Evolutionary conservation across 192 early-diverging fungal genomes (phyloP).

Genomic region (Chytriomyces sp.): DNA sequence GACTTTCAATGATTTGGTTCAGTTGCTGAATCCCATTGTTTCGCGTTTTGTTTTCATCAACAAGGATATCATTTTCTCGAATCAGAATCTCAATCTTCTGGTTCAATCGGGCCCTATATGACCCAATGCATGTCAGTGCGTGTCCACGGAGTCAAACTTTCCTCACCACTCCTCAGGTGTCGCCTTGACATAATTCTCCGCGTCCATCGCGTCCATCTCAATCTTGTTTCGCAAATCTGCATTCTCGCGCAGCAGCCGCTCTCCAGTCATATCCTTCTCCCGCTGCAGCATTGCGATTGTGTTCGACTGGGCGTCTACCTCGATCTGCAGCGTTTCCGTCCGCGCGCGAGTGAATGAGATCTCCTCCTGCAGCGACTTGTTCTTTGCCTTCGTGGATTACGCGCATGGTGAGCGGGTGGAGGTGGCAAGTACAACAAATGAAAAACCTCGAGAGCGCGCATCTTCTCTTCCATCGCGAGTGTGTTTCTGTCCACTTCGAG

Average conservation of each 20-base stretch:
- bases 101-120: slow-evolving; percentile 12
- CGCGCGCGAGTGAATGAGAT: not conserved
- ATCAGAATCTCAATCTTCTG: slow-evolving; percentile 37
- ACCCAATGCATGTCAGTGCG: not conserved
- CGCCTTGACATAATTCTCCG: not conserved
- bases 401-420: too few relatives aligned
- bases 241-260: not conserved
- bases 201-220: not conserved
- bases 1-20: slow-evolving; percentile 16
- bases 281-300: not conserved
- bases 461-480: slow-evolving; percentile 1
- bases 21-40: slow-evolving; percentile 34
- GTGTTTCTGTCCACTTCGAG: too few relatives aligned
- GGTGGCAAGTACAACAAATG: not conserved
- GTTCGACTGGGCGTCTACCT: not conserved
- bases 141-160: not conserved
- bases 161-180: not conserved
- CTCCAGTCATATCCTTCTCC: not conserved
- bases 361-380: not conserved
- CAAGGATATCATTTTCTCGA: slow-evolving; percentile 45
- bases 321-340: not conserved
- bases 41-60: slow-evolving; percentile 34
- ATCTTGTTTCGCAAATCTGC: not conserved
- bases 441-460: slow-evolving; percentile 11
- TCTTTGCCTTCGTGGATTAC: not conserved